phyloP scores from a whole-genome alignment of 2,329 filamentous ascomycete genomes.

The Fusarium humuli region DNA sequence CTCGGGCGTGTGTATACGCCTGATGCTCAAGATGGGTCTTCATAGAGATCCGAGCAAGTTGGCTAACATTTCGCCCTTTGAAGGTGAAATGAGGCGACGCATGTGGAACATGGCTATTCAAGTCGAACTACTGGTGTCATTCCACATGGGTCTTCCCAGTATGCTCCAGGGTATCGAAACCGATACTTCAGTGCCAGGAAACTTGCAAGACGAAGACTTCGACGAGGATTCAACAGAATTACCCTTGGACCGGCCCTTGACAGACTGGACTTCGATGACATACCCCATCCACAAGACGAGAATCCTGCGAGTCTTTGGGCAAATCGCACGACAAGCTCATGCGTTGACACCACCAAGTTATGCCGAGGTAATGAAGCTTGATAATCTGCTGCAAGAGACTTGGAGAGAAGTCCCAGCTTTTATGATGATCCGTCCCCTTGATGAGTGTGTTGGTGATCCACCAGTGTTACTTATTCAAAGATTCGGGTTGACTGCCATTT shows the following conservation, averaged over 20 bases:
- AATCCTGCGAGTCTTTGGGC: slow-evolving; percentile 61
- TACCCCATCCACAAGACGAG: slow-evolving; percentile 65
- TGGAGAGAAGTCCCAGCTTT: slow-evolving; percentile 61
- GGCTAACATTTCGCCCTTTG: slow-evolving; percentile 62
- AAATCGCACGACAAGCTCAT: slow-evolving; percentile 64
- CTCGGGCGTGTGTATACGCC: slow-evolving; percentile 61
- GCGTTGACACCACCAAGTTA: slow-evolving; percentile 61
- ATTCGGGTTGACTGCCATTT: slow-evolving; percentile 64
- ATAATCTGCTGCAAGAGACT: slow-evolving; percentile 58
- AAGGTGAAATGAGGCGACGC: slow-evolving; percentile 66
- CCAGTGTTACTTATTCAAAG: slow-evolving; percentile 62
- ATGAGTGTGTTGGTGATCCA: slow-evolving; percentile 61
- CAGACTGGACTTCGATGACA: slow-evolving; percentile 69
- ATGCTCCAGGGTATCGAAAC: slow-evolving; percentile 73
- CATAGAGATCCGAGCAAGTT: slow-evolving; percentile 67
- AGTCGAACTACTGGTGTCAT: slow-evolving; percentile 73
- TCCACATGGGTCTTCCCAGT: slow-evolving; percentile 74
- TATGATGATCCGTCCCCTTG: slow-evolving; percentile 61
- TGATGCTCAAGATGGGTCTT: slow-evolving; percentile 69
- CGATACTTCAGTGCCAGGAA: slow-evolving; percentile 70
- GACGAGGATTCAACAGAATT: slow-evolving; percentile 64
- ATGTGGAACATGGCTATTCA: slow-evolving; percentile 67
- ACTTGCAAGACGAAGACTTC: slow-evolving; percentile 75
- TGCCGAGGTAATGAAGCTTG: slow-evolving; percentile 61
- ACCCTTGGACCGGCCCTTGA: slow-evolving; percentile 66